Conservation (phyloP, 257 asterid species). For the Dorcoceras hygrometricum region DNA sequence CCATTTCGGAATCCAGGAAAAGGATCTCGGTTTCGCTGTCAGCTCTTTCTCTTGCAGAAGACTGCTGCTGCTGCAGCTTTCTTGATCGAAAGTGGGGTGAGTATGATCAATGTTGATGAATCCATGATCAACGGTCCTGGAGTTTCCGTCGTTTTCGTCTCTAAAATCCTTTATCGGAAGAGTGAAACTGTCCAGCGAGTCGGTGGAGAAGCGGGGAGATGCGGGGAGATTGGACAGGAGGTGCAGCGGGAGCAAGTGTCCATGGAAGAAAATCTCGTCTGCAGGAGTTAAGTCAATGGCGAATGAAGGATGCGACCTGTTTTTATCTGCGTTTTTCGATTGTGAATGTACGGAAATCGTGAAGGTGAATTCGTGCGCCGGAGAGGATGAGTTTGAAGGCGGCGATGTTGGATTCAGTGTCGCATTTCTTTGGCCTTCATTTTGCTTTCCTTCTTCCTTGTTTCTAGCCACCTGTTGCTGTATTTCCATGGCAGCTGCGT, state of each 20-base stretch:
- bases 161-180: slow-evolving; percentile 46
- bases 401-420: neutral
- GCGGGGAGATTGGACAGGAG: slow-evolving; percentile 62
- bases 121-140: neutral
- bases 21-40: slow-evolving; percentile 55
- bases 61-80: neutral
- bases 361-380: neutral
- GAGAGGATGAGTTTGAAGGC: neutral
- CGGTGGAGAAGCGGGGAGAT: slow-evolving; percentile 72
- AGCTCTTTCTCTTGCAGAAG: slow-evolving; percentile 23
- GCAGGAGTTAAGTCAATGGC: slow-evolving; percentile 91
- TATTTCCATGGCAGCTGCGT: neutral
- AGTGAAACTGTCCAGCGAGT: slow-evolving; percentile 57
- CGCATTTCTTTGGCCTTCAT: neutral
- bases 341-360: slow-evolving; percentile 55
- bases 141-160: slow-evolving; percentile 16
- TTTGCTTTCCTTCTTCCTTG: neutral
- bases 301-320: slow-evolving; percentile 33
- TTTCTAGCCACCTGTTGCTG: neutral
- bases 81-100: neutral
- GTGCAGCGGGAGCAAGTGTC: slow-evolving; percentile 92
- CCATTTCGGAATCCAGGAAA: slow-evolving; percentile 57
- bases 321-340: slow-evolving; percentile 22
- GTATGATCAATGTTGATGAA: neutral
- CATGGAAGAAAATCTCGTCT: slow-evolving; percentile 87